phyloP scores from a whole-genome alignment of 495 filamentous ascomycete genomes.

The Penicillium pulvis region DNA sequence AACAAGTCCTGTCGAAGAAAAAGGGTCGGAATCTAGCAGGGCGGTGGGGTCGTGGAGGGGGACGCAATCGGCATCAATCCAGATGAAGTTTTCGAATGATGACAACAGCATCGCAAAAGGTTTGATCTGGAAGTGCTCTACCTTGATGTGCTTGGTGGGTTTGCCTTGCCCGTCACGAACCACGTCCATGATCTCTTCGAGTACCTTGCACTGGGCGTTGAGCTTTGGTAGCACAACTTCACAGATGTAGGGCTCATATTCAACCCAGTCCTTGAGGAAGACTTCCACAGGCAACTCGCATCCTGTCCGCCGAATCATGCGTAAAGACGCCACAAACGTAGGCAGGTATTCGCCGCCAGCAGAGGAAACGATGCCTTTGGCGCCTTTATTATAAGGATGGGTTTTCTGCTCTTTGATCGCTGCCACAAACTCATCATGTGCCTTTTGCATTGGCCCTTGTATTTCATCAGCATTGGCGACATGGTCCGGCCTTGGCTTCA shows the following conservation, averaged over 20 bases:
- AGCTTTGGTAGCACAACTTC: conserved; percentile 1
- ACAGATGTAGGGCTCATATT: conserved; percentile 1
- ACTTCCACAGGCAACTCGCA: conserved; percentile 1
- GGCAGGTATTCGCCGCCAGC: conserved; percentile 1
- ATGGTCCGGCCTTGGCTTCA: background rate
- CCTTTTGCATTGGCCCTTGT: background rate
- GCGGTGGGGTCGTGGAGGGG: background rate
- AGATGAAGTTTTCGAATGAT: conserved; percentile 2
- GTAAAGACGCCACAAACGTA: background rate
- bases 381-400: background rate
- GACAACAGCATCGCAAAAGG: background rate
- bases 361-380: background rate
- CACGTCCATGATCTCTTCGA: background rate
- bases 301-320: background rate
- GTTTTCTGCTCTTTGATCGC: background rate
- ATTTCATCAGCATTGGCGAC: background rate
- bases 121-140: conserved; percentile 1
- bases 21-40: background rate
- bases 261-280: background rate
- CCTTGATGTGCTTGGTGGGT: background rate
- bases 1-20: background rate
- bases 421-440: background rate
- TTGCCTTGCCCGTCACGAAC: background rate
- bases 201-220: background rate
- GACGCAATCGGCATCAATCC: conserved; percentile 1